Evolutionary conservation across 2,329 filamentous ascomycete genomes (phyloP), one percentile per base, ranked within the genome.

Genomic region (Fusarium haematococcum): DNA sequence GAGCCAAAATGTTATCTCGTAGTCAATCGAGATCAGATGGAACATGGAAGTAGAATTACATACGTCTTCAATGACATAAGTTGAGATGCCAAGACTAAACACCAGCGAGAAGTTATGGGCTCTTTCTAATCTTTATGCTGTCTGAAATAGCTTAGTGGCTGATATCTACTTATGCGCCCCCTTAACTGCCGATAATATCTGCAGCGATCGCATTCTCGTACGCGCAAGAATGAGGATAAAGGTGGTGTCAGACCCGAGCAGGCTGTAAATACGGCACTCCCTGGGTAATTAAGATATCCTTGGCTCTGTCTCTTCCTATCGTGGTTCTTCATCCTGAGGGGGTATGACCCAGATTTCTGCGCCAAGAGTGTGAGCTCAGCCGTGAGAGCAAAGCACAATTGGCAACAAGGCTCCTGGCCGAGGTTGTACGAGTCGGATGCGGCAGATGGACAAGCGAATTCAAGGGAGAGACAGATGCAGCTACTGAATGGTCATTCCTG

Each of bases 251-350:
- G 39, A 20, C 3, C 10, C 13, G 11, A 13, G 5, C 3, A n/a
- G n/a, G n/a, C n/a, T 20, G 20, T 3, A 7, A 4, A 6, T 6
- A 14, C 1, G n/a, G 3, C 3, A 4, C 1, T 10, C 20, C 4
- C 5, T 6, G 6, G 3, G n/a, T 20, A 20, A 6, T 2, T 4
- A 10, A 43, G 6, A 43, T 43, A 20, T 7, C 11, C 39, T 14
- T 2, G 10, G n/a, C 10, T 18, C 11, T 6, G 6, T 20, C 6
- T 14, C 2, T 43, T 43, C 3, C 20, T 43, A 10, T 20, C 10
- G n/a, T 4, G 6, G n/a, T 13, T 23, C 13, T 23, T 23, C 20
- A 23, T 20, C 1, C n/a, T 14, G 5, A 20, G 10, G 11, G 6
- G 3, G 4, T 23, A 23, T 23, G 20, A 1, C 2, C 6, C 6